Base-by-base conservation (phyloP, 2,329 filamentous ascomycete species). In the Cladophialophora psammophila region DNA sequence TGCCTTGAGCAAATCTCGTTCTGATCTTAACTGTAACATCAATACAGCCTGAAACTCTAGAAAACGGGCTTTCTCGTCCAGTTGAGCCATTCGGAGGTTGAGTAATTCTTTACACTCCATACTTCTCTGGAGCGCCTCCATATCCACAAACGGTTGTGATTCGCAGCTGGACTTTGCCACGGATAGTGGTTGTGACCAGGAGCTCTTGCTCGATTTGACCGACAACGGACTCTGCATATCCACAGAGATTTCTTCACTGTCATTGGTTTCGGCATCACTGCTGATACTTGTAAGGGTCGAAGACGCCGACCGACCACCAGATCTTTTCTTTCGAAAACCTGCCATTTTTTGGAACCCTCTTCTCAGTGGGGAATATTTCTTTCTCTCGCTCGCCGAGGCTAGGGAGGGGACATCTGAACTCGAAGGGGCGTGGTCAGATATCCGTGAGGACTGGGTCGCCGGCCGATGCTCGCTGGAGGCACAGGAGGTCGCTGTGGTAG, bases 401-500 rank as follows among this genome's bases (percentile, higher is more conserved):
- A 60, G 57, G 8, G 69, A 60, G 31, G 63, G 63, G 18, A 60
- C 59, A 15, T 67, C 61, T 20, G 68, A 54, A 18, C 45, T 56
- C 3, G 63, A 60, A 31, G 54, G 64, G 4, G 66, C 35, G n/a
- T 36, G 59, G 26, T 65, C 65, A 32, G 68, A 65, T 7, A 42
- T 55, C 7, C 62, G 57, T 10, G 69, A 69, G 26, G 65, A 50
- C 55, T 65, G 67, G 8, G 65, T 72, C 18, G 53, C 48, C 3
- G 65, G 71, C 34, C 68, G 66, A 42, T 67, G 63, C 38, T 73
- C 73, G 53, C 69, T 72, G 7, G 71, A 73, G 42, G 69, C 58
- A 65, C 71, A 69, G 18, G 72, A 72, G 15, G 67, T 72, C 13
- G 70, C 74, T 3, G 76, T 58, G n/a, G 69, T 73, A 3, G 73